Base-by-base conservation (phyloP, 2,329 filamentous ascomycete genomes). In the Colletotrichum paranaense region DNA sequence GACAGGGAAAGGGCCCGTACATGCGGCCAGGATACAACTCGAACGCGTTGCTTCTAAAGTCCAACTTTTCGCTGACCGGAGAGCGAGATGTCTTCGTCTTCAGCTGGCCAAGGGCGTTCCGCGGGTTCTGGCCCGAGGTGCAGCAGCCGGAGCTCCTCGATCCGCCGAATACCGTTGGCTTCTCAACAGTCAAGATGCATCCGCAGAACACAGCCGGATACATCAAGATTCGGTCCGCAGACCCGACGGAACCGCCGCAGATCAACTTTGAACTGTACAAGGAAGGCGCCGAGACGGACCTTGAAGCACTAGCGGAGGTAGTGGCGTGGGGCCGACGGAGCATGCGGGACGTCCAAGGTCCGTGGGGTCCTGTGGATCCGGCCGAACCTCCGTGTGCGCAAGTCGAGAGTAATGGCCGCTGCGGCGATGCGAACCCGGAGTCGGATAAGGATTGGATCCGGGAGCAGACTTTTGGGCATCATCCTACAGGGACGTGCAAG, bases 211-310 rank as follows among this genome's bases (percentile, higher is more conserved):
- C 86, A 56, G 85, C 86, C 9, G 92, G 92, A 16, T 90, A 86
- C 1, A 90, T 94, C 22, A 88, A 83, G 5, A 85, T 94, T 6
- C 85, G 84, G 24, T 92, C 90, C 0, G 83, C 87, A 0, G 87
- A 93, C 77, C 91, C 92, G 0, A 86, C 87, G 1, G 92, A 93
- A 65, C 86, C 87, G n/a, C 92, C 92, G 0, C 81, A 87, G 42
- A 92, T 92, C 78, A 86, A 87, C 78, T 91, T 91, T 82, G 88
- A 88, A 76, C 89, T 86, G 77, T 91, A 85, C 84, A 82, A 82
- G 14, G 79, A 85, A 28, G 86, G 88, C 1, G 84, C 85, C 9
- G 85, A 86, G 22, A 82, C 86, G 78, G 83, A 87, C 59, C 78
- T 86, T 1, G 77, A 80, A 67, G 83, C 82, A 9, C 22, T 57